These are phyloP conservation scores for Omphalea diandra DNA, from an alignment of 441 rosid species.

Conservation along the genomic window DNA sequence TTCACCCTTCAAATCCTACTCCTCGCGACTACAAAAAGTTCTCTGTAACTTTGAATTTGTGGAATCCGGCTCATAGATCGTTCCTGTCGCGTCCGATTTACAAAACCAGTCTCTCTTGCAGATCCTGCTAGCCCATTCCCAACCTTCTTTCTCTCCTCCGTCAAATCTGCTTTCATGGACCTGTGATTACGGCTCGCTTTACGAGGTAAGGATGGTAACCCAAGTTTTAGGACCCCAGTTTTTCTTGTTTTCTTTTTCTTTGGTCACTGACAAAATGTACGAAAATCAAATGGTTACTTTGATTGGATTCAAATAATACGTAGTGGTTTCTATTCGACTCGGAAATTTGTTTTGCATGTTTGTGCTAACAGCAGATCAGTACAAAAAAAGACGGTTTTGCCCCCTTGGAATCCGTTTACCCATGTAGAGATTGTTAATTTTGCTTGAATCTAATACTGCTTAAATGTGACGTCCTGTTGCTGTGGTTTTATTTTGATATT, in stretches of 20 bases:
- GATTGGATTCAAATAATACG: conserved; percentile 6
- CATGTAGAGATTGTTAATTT: background rate
- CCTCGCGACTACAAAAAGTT: background rate
- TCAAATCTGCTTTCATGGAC: conserved; percentile 31
- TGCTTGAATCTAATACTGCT: background rate
- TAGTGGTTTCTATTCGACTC: conserved; percentile 6
- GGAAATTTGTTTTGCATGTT: conserved; percentile 6
- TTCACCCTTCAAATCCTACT: conserved; percentile 1
- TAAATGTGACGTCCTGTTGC: background rate
- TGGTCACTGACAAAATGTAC: conserved; percentile 32
- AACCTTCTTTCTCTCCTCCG: conserved; percentile 8
- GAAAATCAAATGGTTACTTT: conserved; percentile 6
- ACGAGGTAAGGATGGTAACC: conserved; percentile 29
- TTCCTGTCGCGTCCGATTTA: conserved; percentile 24
- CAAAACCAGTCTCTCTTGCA: conserved; percentile 9
- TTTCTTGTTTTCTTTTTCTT: conserved; percentile 21
- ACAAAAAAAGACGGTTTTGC: conserved; percentile 19
- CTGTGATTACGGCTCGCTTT: conserved; percentile 36
- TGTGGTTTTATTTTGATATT: background rate
- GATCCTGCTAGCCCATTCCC: conserved; percentile 28
- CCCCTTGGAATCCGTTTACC: background rate
- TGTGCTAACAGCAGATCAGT: conserved; percentile 36
- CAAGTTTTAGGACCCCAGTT: background rate
- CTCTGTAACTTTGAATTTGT: background rate
- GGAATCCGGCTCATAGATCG: conserved; percentile 19